phyloP scores from a whole-genome alignment of 179 eudicot species.

The Beta lomatogona region DNA sequence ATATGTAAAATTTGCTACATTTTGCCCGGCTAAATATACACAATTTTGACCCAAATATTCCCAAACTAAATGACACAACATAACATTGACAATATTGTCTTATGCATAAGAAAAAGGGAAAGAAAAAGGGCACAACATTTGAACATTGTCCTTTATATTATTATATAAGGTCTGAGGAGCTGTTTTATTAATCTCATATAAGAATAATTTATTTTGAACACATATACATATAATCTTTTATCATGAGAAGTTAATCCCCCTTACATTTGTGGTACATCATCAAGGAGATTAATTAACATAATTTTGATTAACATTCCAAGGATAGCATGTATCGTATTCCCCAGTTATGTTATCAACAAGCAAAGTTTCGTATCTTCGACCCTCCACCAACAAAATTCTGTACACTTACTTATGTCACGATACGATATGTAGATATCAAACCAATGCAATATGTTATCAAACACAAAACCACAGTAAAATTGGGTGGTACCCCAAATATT shows the following conservation, averaged over 20 bases:
- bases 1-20: no score
- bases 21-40: no score
- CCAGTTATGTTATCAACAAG: constrained; percentile 1
- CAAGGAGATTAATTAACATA: neutral
- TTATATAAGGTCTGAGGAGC: no score
- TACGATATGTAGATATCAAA: neutral
- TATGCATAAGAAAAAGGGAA: no score
- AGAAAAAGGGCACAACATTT: no score
- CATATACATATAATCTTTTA: no score
- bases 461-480: constrained; percentile 13
- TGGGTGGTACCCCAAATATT: neutral
- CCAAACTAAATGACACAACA: no score
- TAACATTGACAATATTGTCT: no score
- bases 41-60: no score
- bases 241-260: neutral
- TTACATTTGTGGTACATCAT: neutral
- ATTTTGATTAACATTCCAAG: neutral
- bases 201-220: no score
- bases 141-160: no score
- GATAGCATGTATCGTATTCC: neutral
- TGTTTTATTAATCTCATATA: no score
- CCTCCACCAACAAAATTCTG: constrained; percentile 21
- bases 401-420: neutral
- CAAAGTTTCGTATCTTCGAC: constrained; percentile 21
- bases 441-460: neutral